Evolutionary conservation across 768 basidiomycete species (phyloP).

Genomic region (Hygrocybe coccinea): DNA sequence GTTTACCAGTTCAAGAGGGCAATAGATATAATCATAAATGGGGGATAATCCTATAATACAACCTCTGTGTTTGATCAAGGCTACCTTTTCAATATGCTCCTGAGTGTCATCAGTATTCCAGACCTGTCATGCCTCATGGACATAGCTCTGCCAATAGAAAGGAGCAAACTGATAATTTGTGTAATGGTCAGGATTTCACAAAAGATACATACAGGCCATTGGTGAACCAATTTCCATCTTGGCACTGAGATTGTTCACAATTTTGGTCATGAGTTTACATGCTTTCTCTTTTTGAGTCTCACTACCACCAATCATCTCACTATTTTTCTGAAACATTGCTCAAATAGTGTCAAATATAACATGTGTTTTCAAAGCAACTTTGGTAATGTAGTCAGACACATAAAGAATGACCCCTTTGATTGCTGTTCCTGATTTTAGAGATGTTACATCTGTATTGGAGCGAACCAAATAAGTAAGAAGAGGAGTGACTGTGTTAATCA

Average conservation of each 20-base stretch:
- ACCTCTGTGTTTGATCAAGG: slow-evolving; percentile 15
- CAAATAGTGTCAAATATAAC: slow-evolving; percentile 28
- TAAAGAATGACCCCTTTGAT: slow-evolving; percentile 26
- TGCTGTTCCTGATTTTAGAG: too few relatives aligned
- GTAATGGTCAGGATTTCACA: slow-evolving; percentile 30
- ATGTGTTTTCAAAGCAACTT: slow-evolving; percentile 20
- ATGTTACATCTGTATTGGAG: too few relatives aligned
- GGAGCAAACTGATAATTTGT: slow-evolving; percentile 26
- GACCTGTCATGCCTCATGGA: slow-evolving; percentile 11
- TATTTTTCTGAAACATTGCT: slow-evolving; percentile 19
- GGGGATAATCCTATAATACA: slow-evolving; percentile 15
- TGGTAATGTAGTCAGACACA: slow-evolving; percentile 29
- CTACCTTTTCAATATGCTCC: slow-evolving; percentile 15
- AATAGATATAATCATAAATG: slow-evolving; percentile 25
- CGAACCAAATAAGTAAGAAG: too few relatives aligned
- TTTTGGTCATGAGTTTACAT: slow-evolving; percentile 20
- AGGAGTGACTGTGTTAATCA: slow-evolving; percentile 11
- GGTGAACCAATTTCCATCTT: slow-evolving; percentile 30
- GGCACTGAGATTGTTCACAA: slow-evolving; percentile 25
- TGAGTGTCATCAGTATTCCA: slow-evolving; percentile 12
- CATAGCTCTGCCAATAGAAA: slow-evolving; percentile 10
- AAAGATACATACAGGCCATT: slow-evolving; percentile 20
- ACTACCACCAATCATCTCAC: slow-evolving; percentile 21
- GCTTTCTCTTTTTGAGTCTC: slow-evolving; percentile 18
- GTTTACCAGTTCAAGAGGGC: slow-evolving; percentile 17